phyloP scores from a whole-genome alignment of 2,329 filamentous ascomycete species.

The Hypoxylon sp. region DNA sequence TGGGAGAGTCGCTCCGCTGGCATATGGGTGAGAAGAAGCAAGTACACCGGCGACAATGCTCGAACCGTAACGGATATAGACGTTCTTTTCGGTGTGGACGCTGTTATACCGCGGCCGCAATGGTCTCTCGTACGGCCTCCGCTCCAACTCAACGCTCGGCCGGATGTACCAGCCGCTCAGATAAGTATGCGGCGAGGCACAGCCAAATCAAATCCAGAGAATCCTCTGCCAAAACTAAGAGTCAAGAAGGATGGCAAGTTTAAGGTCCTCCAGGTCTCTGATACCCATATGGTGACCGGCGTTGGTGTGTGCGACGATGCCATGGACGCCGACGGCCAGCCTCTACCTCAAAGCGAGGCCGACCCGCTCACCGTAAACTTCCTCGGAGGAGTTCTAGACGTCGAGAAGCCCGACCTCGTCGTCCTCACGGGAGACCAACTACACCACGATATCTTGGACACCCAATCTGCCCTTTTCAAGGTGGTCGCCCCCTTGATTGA shows the following conservation, averaged over 20 bases:
- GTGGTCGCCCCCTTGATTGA: constrained; percentile 73
- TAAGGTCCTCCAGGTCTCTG: constrained; percentile 77
- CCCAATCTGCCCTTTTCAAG: constrained; percentile 62
- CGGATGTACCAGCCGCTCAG: constrained; percentile 52
- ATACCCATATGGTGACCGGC: constrained; percentile 51
- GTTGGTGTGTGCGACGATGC: constrained; percentile 49
- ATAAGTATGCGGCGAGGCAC: constrained; percentile 50
- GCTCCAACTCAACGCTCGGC: constrained; percentile 51
- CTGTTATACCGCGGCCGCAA: constrained; percentile 50
- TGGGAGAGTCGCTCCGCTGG: constrained; percentile 75
- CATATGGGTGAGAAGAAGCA: constrained; percentile 72
- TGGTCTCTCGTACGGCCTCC: constrained; percentile 51
- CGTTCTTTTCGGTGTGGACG: constrained; percentile 69
- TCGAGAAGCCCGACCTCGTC: constrained; percentile 72
- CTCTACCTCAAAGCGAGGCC: constrained; percentile 58
- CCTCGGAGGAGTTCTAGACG: constrained; percentile 72
- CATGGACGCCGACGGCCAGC: constrained; percentile 50
- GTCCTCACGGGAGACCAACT: constrained; percentile 77
- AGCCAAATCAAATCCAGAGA: constrained; percentile 44
- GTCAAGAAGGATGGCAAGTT: constrained; percentile 76
- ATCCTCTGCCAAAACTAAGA: constrained; percentile 52
- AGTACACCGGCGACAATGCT: constrained; percentile 46
- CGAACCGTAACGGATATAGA: constrained; percentile 72
- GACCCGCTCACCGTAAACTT: constrained; percentile 73
- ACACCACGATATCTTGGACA: constrained; percentile 50